A percentile compares a stretch with the other conserved stretches of the same genome.
phyloP scores from a whole-genome alignment of 148 eudicot genomes.

The Rhododendron griersonianum region DNA sequence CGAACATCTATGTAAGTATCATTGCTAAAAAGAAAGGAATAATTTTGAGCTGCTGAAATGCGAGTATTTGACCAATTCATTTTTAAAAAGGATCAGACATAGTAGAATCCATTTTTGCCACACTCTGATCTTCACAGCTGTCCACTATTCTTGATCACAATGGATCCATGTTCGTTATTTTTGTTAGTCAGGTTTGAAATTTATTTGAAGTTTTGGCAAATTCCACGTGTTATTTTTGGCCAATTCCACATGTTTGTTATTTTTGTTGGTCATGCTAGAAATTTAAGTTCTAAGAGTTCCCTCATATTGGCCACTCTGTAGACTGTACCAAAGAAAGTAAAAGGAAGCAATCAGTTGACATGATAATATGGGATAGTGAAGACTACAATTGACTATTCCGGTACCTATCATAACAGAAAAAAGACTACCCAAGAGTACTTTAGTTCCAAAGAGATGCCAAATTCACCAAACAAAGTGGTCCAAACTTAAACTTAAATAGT shows the following conservation, averaged over 20 bases:
- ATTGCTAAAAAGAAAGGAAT: background rate
- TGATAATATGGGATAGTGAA: background rate
- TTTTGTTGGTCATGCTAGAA: background rate
- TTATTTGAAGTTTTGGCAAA: background rate
- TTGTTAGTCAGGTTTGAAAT: background rate
- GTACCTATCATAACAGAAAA: no score
- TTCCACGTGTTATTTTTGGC: background rate
- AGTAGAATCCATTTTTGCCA: no score
- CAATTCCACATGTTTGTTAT: background rate
- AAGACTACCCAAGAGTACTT: background rate
- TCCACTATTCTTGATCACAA: background rate
- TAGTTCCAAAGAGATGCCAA: background rate
- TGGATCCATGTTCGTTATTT: background rate
- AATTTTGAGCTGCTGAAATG: background rate
- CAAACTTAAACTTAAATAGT: background rate
- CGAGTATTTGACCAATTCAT: no score
- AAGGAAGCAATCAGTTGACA: background rate
- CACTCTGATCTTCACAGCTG: no score
- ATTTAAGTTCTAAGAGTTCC: background rate
- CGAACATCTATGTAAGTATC: background rate
- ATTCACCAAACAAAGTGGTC: background rate
- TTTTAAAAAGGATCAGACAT: no score
- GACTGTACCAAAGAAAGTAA: background rate
- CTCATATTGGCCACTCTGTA: background rate
- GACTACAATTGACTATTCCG: background rate